These are phyloP conservation scores for Collybia sp. DNA, from an alignment of 768 basidiomycete genomes.

Conservation along the genomic window DNA sequence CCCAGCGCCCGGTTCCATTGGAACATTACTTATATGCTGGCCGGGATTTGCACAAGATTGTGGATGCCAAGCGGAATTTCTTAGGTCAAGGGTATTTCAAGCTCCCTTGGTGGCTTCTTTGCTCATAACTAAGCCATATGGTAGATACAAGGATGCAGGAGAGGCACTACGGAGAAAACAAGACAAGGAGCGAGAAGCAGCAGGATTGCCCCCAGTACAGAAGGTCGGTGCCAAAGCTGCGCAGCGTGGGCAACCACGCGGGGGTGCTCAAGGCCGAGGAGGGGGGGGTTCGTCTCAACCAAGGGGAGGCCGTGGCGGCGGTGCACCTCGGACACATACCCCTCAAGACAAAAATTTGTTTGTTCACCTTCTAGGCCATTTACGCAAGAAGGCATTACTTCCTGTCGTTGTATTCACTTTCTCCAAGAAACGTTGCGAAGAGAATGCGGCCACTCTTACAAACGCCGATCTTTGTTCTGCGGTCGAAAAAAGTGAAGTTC, in stretches of 20 bases:
- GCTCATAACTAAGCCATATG: not conserved
- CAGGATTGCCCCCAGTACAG: constrained; percentile 84
- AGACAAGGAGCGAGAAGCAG: constrained; percentile 96
- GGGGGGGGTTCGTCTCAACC: constrained; percentile 24
- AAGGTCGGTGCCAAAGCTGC: constrained; percentile 78
- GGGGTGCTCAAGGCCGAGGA: constrained; percentile 35
- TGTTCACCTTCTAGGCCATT: constrained; percentile 82
- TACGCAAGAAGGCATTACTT: constrained; percentile 81
- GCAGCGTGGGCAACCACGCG: constrained; percentile 54
- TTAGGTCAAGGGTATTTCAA: constrained; percentile 64
- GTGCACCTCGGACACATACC: constrained; percentile 49
- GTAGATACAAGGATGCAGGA: constrained; percentile 84
- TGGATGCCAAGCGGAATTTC: constrained; percentile 77
- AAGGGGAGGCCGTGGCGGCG: constrained; percentile 21
- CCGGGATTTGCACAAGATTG: constrained; percentile 90
- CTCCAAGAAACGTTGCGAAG: constrained; percentile 96
- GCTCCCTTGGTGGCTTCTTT: constrained; percentile 2
- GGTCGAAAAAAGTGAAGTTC: constrained; percentile 95
- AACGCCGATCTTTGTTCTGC: constrained; percentile 86
- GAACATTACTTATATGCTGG: constrained; percentile 97
- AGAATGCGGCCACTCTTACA: constrained; percentile 86
- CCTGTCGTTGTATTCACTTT: constrained; percentile 97
- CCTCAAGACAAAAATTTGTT: constrained; percentile 87
- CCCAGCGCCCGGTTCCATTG: constrained; percentile 92
- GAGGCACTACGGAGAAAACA: constrained; percentile 91